phyloP scores from a whole-genome alignment of 2,329 filamentous ascomycete species.

The Fusarium solani-melongenae region DNA sequence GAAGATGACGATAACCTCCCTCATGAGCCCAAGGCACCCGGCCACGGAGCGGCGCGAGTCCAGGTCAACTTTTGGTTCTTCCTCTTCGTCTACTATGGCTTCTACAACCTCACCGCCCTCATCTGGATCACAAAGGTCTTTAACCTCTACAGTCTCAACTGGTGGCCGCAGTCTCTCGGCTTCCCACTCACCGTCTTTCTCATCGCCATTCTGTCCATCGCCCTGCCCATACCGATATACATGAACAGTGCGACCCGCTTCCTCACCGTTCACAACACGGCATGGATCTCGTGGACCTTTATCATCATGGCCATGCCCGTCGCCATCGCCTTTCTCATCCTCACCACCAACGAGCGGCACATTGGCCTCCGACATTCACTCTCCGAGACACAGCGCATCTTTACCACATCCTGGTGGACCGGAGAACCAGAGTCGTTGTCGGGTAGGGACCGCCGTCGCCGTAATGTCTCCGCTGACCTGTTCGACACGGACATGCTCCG shows the following conservation, averaged over 20 bases:
- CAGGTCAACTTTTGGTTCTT: slow-evolving; percentile 80
- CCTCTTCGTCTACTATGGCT: slow-evolving; percentile 75
- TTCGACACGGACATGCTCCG: slow-evolving; percentile 53
- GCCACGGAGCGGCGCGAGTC: slow-evolving; percentile 72
- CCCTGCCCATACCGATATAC: slow-evolving; percentile 70
- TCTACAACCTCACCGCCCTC: slow-evolving; percentile 74
- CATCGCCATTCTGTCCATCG: slow-evolving; percentile 70
- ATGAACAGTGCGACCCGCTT: slow-evolving; percentile 63
- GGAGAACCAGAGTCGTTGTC: slow-evolving; percentile 64
- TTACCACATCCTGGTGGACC: slow-evolving; percentile 74
- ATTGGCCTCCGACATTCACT: slow-evolving; percentile 69
- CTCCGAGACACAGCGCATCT: slow-evolving; percentile 75
- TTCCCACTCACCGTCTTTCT: slow-evolving; percentile 72
- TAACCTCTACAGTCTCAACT: slow-evolving; percentile 77
- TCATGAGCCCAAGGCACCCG: slow-evolving; percentile 60
- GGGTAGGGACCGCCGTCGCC: slow-evolving; percentile 56
- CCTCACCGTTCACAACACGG: slow-evolving; percentile 71
- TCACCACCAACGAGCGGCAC: slow-evolving; percentile 72
- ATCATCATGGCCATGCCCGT: slow-evolving; percentile 76
- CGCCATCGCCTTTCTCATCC: slow-evolving; percentile 71
- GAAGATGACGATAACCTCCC: slow-evolving; percentile 50
- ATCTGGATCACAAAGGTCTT: slow-evolving; percentile 80
- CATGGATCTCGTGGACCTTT: slow-evolving; percentile 77
- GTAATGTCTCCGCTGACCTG: slow-evolving; percentile 48
- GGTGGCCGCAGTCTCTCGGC: slow-evolving; percentile 74